phyloP scores from a whole-genome alignment of 2,329 filamentous ascomycete species.

The Plectosphaerella sp. region DNA sequence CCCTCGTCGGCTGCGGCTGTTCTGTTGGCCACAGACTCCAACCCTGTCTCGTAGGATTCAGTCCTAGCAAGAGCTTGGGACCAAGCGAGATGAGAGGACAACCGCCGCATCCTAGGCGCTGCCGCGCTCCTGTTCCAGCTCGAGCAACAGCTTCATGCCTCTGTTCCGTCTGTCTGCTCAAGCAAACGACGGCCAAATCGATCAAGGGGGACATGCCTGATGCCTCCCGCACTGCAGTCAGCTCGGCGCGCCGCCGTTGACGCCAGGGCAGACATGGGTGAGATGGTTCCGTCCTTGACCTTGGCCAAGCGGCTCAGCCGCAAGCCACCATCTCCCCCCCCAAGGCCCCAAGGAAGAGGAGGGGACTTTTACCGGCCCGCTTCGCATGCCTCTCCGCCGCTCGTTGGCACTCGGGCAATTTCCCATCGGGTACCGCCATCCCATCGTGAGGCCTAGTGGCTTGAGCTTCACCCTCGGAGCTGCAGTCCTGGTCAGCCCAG shows the following conservation, averaged over 20 bases:
- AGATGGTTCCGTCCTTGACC: not conserved
- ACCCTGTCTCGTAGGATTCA: no score
- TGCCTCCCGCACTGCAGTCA: not conserved
- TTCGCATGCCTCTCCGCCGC: not conserved
- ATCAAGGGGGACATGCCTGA: not conserved
- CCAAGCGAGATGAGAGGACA: not conserved
- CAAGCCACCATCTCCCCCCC: not conserved
- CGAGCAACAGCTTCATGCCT: not conserved
- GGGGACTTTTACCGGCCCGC: not conserved
- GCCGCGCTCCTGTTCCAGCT: no score
- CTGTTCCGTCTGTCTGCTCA: not conserved
- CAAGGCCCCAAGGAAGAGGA: not conserved
- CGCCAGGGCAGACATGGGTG: not conserved
- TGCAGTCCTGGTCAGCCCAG: no score
- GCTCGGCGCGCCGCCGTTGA: not conserved
- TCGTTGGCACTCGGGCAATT: not conserved
- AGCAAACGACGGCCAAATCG: not conserved
- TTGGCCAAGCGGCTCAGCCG: slow-evolving; percentile 1
- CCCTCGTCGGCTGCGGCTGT: no score
- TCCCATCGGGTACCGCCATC: not conserved
- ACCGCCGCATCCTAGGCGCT: no score
- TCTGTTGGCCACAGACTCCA: no score
- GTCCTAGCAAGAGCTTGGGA: not conserved
- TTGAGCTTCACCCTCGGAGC: not conserved
- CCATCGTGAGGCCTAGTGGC: not conserved